Evolutionary conservation across 148 eudicot genomes (phyloP).

Genomic region (Amaranthus hypochondriacus): DNA sequence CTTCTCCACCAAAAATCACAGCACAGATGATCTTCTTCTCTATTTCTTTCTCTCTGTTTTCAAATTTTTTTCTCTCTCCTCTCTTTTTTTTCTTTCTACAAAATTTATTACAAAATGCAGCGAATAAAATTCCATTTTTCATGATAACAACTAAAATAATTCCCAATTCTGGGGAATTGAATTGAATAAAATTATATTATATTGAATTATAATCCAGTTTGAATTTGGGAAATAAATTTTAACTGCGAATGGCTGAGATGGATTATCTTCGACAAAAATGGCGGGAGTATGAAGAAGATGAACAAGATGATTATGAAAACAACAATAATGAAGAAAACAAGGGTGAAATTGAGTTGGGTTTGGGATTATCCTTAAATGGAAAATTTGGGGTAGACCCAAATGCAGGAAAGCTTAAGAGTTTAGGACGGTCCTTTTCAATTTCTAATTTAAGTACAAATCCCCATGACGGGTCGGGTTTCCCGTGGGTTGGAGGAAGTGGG

Average conservation of each 20-base stretch:
- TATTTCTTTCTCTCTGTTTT: background rate
- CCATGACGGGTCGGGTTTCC: background rate
- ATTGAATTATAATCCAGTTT: too few relatives aligned
- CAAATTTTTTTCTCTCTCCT: background rate
- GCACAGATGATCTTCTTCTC: background rate
- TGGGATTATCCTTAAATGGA: conserved; percentile 56
- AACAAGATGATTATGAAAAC: background rate
- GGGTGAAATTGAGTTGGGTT: conserved; percentile 40
- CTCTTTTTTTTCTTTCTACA: background rate
- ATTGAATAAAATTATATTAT: background rate
- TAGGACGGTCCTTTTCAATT: conserved; percentile 30
- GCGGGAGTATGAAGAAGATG: background rate
- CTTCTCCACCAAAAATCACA: background rate
- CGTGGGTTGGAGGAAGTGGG: background rate
- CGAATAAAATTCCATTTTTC: background rate
- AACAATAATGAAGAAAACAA: background rate
- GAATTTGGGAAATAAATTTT: background rate
- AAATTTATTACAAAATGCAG: too few relatives aligned
- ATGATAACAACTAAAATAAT: background rate
- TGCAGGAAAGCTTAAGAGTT: conserved; percentile 18
- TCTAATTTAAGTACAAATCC: conserved; percentile 11
- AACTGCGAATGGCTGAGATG: background rate
- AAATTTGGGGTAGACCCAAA: conserved; percentile 50
- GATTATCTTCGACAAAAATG: background rate
- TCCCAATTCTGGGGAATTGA: background rate